Percentiles rank a stretch among this genome's conserved stretches.
These are phyloP conservation scores for Dalbergia cochinchinensis DNA, from an alignment of 306 rosid species.

Conservation along the genomic window DNA sequence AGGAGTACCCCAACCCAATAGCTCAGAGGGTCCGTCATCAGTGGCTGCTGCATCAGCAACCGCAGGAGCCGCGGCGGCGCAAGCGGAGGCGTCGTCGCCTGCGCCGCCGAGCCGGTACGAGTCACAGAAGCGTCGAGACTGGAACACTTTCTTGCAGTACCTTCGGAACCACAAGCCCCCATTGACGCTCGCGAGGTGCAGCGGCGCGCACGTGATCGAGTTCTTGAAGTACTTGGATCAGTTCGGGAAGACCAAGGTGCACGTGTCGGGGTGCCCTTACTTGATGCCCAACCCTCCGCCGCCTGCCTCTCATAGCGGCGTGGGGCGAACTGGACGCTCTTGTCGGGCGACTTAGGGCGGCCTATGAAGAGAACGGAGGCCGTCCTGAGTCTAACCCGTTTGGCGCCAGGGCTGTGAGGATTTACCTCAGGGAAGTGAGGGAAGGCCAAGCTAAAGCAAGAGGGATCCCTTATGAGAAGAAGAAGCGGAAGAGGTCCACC, in stretches of 20 bases:
- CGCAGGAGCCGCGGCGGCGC: slow-evolving; percentile 20
- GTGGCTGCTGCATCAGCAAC: background rate
- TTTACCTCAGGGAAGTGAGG: slow-evolving; percentile 86
- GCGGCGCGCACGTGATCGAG: slow-evolving; percentile 98
- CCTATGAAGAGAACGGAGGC: slow-evolving; percentile 95
- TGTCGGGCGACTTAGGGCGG: slow-evolving; percentile 93
- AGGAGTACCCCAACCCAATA: slow-evolving; percentile 28
- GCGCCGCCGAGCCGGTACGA: slow-evolving; percentile 89
- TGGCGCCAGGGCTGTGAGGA: slow-evolving; percentile 80
- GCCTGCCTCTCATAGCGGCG: slow-evolving; percentile 87
- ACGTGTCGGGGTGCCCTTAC: slow-evolving; percentile 74
- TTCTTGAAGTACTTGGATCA: slow-evolving; percentile 91
- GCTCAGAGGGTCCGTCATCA: slow-evolving; percentile 46
- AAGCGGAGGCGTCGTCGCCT: slow-evolving; percentile 53
- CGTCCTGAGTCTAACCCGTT: slow-evolving; percentile 90
- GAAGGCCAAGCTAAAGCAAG: slow-evolving; percentile 92
- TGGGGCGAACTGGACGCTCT: slow-evolving; percentile 96
- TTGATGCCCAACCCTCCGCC: slow-evolving; percentile 91
- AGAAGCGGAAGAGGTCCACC: slow-evolving; percentile 74
- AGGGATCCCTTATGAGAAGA: slow-evolving; percentile 95
- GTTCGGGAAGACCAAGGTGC: slow-evolving; percentile 95
- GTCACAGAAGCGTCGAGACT: slow-evolving; percentile 93
- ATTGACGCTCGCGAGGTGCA: slow-evolving; percentile 82
- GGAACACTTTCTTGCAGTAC: slow-evolving; percentile 97
- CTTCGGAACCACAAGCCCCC: slow-evolving; percentile 96